Percentiles rank a stretch among this genome's conserved stretches.
Evolutionary conservation across 2,329 filamentous ascomycete species (phyloP).

Genomic region (Cercospora citrullina): DNA sequence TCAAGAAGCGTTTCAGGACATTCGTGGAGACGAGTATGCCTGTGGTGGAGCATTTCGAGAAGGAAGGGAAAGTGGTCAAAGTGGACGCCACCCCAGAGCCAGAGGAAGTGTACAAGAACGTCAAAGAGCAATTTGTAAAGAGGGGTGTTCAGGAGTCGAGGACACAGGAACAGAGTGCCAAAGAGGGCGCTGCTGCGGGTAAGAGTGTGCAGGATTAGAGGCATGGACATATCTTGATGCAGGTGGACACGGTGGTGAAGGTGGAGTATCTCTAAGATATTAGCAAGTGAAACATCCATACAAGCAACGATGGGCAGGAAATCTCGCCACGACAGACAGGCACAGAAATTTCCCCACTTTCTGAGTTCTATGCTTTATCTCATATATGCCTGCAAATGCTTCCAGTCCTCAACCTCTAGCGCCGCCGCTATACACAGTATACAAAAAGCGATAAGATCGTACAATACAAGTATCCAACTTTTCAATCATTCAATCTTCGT

Average conservation of each 20-base stretch:
- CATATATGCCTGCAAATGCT: neutral
- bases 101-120: constrained; percentile 62
- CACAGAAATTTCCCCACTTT: neutral
- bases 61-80: constrained; percentile 75
- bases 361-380: neutral
- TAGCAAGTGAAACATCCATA: neutral
- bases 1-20: constrained; percentile 91
- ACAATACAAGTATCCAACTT: neutral
- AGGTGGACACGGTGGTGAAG: neutral
- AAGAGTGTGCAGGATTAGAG: constrained; percentile 15
- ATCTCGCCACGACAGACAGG: neutral
- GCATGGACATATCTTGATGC: neutral
- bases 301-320: neutral
- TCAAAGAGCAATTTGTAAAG: constrained; percentile 50
- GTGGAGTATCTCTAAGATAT: neutral
- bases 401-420: neutral
- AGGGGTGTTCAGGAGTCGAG: constrained; percentile 41
- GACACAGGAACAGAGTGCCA: constrained; percentile 12
- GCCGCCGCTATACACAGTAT: neutral
- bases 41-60: constrained; percentile 81
- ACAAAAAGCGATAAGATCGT: neutral
- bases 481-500: neutral
- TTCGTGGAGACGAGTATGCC: constrained; percentile 98
- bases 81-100: constrained; percentile 70
- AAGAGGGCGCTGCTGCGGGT: constrained; percentile 10